Base-by-base conservation (phyloP, 306 rosid genomes). In the Sechiopsis laciniata region DNA sequence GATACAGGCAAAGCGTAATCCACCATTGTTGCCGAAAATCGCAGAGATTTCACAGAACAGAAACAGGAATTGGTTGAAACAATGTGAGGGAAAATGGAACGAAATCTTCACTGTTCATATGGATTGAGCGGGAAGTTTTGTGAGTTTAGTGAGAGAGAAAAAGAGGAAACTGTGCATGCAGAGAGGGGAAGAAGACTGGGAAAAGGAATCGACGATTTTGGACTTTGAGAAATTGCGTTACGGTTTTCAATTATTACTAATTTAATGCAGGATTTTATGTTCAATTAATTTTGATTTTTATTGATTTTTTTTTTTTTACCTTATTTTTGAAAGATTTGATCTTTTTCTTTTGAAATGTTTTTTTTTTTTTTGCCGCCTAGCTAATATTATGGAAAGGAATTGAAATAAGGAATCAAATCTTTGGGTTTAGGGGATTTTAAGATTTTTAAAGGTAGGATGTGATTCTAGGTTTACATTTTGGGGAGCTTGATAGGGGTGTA, bases 1-100 rank as follows among this genome's bases (percentile, higher is more conserved):
- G 78, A 61, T 3, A 78, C 29, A 0, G 76, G 77, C 45, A 78
- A 46, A 9, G 53, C 48, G 13, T 46, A 70, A 17, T 70, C 71
- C 4, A 77, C 24, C 80, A 77, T 58, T 1, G 11, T 32, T 48
- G 20, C 5, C 10, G 13, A 68, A 14, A 68, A 48, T 17, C 56
- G 10, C 55, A 7, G 6, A 20, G 17, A 65, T 55, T 7, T 13
- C 3, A 8, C 14, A 48, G 14, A 48, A 48, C 48, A 17, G 15
- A 37, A 48, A 46, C 42, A 50, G 0, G 71, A 0, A 21, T 21
- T 0, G 55, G 4, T 7, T 7, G 32, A 46, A 46, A 46, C 73
- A 67, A 42, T 17, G 54, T 10, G 72, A 11, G 17, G 10, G 4
- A 22, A 68, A 46, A 21, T 37, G 14, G 1, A 48, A 22, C 2